Evolutionary conservation across 2,329 filamentous ascomycete species (phyloP).

Genomic region (Aspergillus fructus): DNA sequence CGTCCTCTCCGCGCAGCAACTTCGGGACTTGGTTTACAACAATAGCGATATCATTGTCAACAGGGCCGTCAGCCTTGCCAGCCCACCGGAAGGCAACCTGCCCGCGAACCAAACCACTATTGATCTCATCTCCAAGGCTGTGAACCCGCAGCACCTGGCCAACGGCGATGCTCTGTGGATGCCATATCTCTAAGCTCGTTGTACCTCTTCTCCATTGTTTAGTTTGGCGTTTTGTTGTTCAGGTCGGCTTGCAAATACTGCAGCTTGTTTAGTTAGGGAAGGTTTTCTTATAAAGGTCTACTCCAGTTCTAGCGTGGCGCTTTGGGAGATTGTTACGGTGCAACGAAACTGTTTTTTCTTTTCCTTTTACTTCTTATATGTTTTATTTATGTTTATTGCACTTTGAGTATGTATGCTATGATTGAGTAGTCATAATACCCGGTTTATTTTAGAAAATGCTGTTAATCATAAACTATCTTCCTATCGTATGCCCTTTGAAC

Average conservation of each 20-base stretch:
- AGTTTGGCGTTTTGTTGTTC: constrained; percentile 16
- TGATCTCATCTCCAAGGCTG: constrained; percentile 86
- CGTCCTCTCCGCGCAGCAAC: constrained; percentile 63
- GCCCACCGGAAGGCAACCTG: constrained; percentile 71
- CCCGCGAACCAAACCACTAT: constrained; percentile 97
- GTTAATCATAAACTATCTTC: neutral
- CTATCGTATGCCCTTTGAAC: constrained; percentile 7
- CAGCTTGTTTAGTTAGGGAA: neutral
- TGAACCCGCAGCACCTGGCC: constrained; percentile 85
- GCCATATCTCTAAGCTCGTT: constrained; percentile 72
- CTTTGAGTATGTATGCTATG: constrained; percentile 11
- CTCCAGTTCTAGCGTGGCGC: constrained; percentile 24
- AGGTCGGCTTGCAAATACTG: constrained; percentile 7
- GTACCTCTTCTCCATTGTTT: constrained; percentile 7
- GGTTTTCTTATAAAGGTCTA: constrained; percentile 4
- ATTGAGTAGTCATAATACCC: constrained; percentile 1
- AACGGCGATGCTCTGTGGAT: constrained; percentile 95
- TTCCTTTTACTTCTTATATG: constrained; percentile 11
- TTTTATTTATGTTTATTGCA: constrained; percentile 6
- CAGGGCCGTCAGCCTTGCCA: constrained; percentile 79
- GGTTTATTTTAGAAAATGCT: neutral
- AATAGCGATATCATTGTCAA: constrained; percentile 94
- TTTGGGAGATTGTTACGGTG: constrained; percentile 17
- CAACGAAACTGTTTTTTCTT: constrained; percentile 16
- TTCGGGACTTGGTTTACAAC: constrained; percentile 75